Evolutionary conservation across 805 yeast genomes (phyloP).

Genomic region (Starmerella tilneyi): DNA sequence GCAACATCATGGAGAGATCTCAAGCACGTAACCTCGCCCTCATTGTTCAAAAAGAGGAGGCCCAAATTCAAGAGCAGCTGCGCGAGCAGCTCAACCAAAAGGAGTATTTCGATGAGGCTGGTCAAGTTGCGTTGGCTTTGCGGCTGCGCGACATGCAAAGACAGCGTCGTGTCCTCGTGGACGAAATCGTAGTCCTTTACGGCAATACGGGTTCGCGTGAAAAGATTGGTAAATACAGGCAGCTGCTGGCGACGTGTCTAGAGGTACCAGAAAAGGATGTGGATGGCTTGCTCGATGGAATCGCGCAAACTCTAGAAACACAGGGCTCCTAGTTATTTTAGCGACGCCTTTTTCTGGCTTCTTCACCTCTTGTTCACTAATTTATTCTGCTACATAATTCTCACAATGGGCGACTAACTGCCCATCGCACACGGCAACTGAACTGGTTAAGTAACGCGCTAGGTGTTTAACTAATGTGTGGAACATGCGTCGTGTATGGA

Average conservation of each 20-base stretch:
- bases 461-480: neutral
- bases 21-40: constrained; percentile 55
- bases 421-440: too few species aligned
- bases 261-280: constrained; percentile 72
- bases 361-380: neutral
- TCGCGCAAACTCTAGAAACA: constrained; percentile 38
- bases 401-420: neutral
- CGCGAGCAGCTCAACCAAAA: constrained; percentile 21
- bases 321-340: neutral
- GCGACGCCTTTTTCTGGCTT: neutral
- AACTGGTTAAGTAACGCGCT: too few species aligned
- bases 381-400: neutral
- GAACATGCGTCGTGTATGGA: constrained; percentile 2
- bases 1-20: constrained; percentile 46
- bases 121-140: constrained; percentile 30
- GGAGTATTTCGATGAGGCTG: constrained; percentile 15
- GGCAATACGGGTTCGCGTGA: constrained; percentile 39
- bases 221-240: constrained; percentile 69
- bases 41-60: constrained; percentile 47
- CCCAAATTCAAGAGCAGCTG: constrained; percentile 26
- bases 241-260: constrained; percentile 64
- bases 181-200: constrained; percentile 42
- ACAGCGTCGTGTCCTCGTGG: constrained; percentile 35
- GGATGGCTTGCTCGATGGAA: constrained; percentile 71
- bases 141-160: constrained; percentile 36